Conservation (phyloP, 2,329 filamentous ascomycete species). For the Nemania abortiva region DNA sequence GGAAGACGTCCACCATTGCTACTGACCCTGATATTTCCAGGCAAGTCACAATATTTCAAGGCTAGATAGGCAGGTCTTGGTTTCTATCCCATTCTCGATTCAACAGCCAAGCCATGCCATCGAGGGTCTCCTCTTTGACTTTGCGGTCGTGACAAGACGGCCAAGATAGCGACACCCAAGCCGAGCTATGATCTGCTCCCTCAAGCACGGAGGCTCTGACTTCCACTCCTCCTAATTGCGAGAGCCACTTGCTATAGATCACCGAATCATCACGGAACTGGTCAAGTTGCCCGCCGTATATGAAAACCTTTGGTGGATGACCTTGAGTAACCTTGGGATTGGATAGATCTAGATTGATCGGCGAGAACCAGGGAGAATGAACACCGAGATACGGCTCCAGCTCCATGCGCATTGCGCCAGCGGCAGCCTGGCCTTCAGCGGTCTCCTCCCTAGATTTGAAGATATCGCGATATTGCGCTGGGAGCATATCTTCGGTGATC, state of each 20-base stretch:
- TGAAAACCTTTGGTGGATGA: slow-evolving; percentile 16
- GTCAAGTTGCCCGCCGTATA: slow-evolving; percentile 6
- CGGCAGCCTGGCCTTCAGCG: not conserved
- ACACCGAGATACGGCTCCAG: slow-evolving; percentile 11
- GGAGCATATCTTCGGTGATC: slow-evolving; percentile 13
- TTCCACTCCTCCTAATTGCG: slow-evolving; percentile 14
- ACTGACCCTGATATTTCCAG: not conserved
- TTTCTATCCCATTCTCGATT: slow-evolving; percentile 15
- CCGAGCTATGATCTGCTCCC: not conserved
- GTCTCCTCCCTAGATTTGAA: slow-evolving; percentile 13
- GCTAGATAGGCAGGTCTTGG: slow-evolving; percentile 5
- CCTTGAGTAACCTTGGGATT: not conserved
- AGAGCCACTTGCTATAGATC: slow-evolving; percentile 18
- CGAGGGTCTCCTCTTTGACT: slow-evolving; percentile 7
- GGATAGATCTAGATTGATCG: slow-evolving; percentile 14
- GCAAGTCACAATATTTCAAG: not conserved
- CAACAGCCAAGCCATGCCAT: slow-evolving; percentile 18
- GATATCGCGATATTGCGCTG: slow-evolving; percentile 4
- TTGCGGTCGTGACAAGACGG: not conserved
- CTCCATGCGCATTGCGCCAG: not conserved
- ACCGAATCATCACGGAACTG: slow-evolving; percentile 16
- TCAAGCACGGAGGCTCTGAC: slow-evolving; percentile 15
- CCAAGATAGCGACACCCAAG: not conserved
- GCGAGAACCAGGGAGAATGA: slow-evolving; percentile 22
- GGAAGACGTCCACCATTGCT: not conserved